phyloP scores from a whole-genome alignment of 2,329 filamentous ascomycete species.

The Macrophomina tecta region DNA sequence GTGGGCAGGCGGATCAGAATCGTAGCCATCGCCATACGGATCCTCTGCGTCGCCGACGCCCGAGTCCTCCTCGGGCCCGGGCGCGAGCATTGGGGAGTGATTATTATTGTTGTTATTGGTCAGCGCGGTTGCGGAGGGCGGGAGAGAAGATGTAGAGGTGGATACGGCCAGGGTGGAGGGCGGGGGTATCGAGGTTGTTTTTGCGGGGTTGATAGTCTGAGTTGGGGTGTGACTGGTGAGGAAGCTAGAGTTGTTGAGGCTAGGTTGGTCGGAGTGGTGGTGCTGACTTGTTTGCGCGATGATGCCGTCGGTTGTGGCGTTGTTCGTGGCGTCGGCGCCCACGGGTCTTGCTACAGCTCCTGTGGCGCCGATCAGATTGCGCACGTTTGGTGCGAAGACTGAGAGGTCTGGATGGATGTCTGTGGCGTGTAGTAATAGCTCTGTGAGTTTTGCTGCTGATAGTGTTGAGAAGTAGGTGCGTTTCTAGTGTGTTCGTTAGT shows the following conservation, averaged over 20 bases:
- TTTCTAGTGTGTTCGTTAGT: constrained; percentile 55
- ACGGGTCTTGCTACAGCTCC: constrained; percentile 4
- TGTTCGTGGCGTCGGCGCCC: constrained; percentile 28
- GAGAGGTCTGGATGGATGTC: constrained; percentile 68
- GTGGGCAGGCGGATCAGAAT: constrained; percentile 58
- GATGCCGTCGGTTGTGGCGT: constrained; percentile 30
- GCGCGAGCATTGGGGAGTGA: background rate
- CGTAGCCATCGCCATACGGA: constrained; percentile 55
- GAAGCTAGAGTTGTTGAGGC: constrained; percentile 20
- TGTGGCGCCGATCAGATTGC: constrained; percentile 33
- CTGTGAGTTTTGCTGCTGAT: constrained; percentile 66
- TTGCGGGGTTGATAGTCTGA: constrained; percentile 29
- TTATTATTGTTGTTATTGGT: background rate
- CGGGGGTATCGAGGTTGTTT: constrained; percentile 28
- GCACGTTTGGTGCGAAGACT: constrained; percentile 60
- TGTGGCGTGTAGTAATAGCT: constrained; percentile 67
- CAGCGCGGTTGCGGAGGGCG: background rate
- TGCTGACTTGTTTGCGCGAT: constrained; percentile 12
- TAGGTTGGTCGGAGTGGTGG: background rate
- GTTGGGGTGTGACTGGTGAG: constrained; percentile 6
- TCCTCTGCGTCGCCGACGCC: constrained; percentile 8
- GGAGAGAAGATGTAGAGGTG: background rate
- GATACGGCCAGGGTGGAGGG: constrained; percentile 25
- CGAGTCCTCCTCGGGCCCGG: background rate
- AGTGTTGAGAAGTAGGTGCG: constrained; percentile 68